Percentiles rank a stretch among this genome's conserved stretches.
Evolutionary conservation across 2,329 filamentous ascomycete genomes (phyloP).

Genomic region (Lithohypha guttulata): DNA sequence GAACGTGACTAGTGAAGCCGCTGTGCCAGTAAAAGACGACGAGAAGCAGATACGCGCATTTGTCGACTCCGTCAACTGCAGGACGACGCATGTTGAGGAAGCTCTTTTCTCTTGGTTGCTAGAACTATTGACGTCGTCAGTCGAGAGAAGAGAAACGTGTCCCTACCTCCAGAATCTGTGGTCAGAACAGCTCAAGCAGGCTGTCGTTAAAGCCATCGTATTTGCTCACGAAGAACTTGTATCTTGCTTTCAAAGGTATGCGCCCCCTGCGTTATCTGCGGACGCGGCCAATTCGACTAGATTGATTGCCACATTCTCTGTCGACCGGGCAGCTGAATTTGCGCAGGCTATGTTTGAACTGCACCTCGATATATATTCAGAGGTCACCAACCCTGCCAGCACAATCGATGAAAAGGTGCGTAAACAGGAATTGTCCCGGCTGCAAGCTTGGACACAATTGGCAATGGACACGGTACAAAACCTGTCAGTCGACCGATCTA

Average conservation of each 20-base stretch:
- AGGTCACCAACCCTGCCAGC: conserved; percentile 51
- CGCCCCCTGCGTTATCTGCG: neutral
- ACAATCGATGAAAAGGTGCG: conserved; percentile 43
- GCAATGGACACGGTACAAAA: conserved; percentile 43
- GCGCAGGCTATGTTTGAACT: conserved; percentile 54
- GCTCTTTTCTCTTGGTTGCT: conserved; percentile 46
- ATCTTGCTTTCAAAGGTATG: neutral
- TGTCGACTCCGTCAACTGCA: conserved; percentile 35
- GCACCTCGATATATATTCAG: conserved; percentile 54
- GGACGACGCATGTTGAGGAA: conserved; percentile 33
- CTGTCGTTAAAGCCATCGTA: conserved; percentile 42
- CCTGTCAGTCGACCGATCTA: conserved; percentile 19
- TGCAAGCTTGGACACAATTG: conserved; percentile 50
- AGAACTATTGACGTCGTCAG: conserved; percentile 30
- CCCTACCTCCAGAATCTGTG: conserved; percentile 46
- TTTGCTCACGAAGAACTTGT: conserved; percentile 43
- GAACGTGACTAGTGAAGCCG: conserved; percentile 29
- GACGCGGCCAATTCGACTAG: neutral
- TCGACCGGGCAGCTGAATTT: conserved; percentile 13
- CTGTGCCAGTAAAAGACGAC: conserved; percentile 31
- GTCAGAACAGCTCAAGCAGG: conserved; percentile 45
- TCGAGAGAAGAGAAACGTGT: conserved; percentile 24
- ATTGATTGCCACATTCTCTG: neutral
- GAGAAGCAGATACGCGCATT: conserved; percentile 32
- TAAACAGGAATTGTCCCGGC: conserved; percentile 45